Evolutionary conservation across 2,329 filamentous ascomycete species (phyloP), one percentile per base, ranked within the genome.

Genomic region (Gliomastix tumulicola): DNA sequence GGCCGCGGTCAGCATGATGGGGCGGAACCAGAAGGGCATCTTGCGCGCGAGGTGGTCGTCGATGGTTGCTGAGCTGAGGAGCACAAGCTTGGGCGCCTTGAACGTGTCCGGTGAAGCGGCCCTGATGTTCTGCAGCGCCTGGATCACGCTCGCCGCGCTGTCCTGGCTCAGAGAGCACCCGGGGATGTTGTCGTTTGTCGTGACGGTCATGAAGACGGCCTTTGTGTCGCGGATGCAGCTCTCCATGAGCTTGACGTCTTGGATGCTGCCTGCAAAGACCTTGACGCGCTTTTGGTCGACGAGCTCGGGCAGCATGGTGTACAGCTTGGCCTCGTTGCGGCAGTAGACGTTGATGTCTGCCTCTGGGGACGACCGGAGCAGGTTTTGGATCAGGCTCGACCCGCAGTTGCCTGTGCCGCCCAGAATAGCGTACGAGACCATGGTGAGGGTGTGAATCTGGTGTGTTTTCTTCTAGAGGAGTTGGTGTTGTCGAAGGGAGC

Each of bases 331-430:
- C 11, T 48, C 42, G 43, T 60, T 61, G 37, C 67, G 68, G 37
- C 64, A 67, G 49, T 65, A 71, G 15, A 61, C 66, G 37, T 64
- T 44, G 41, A 72, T 53, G 5, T 43, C 41, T 19, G 38, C 46
- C 9, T 55, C 28, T 1, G 56, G 53, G 1, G 36, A 35, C n/a
- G n/a, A n/a, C 11, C 50, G 34, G 6, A 69, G 53, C 2, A 71
- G 53, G 25, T 51, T 51, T 18, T 57, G 30, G 21, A 71, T 54
- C 18, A 71, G 48, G 4, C 61, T 56, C 3, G 44, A 52, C 35
- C 67, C 68, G 30, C 54, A 60, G 42, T 65, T 67, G 7, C 67
- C 68, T 2, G 65, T 69, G 17, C 47, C 41, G 6, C 63, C 63
- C 3, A 66, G 45, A n/a, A 66, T 44, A 4, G 63, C 62, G 42